Percentiles rank a stretch among this genome's conserved stretches.
Evolutionary conservation across 1,139 yeast genomes (phyloP).

Genomic region (Suhomyces yuchorum): DNA sequence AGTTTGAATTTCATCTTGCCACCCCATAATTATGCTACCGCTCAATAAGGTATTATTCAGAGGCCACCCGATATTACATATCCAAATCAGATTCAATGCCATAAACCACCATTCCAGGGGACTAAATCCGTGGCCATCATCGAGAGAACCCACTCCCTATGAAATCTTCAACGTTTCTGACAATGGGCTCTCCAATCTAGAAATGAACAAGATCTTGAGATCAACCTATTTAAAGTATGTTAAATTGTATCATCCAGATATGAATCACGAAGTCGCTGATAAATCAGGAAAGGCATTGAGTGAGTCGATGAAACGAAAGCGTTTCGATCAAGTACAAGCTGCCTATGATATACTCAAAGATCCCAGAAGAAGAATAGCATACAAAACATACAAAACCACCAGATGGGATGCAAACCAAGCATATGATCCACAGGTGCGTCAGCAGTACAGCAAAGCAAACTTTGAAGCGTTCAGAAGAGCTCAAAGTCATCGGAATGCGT

Average conservation of each 20-base stretch:
- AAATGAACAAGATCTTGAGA: slow-evolving; percentile 53
- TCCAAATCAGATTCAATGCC: slow-evolving; percentile 18
- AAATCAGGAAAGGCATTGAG: slow-evolving; percentile 33
- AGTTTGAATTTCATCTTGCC: not conserved
- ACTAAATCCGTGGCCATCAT: slow-evolving; percentile 59
- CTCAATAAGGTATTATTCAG: not conserved
- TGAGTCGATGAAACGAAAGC: slow-evolving; percentile 45
- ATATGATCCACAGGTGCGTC: slow-evolving; percentile 12
- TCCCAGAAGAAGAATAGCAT: slow-evolving; percentile 46
- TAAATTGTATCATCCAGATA: slow-evolving; percentile 87
- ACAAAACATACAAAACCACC: slow-evolving; percentile 29
- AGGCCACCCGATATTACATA: not conserved
- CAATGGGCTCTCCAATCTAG: slow-evolving; percentile 25
- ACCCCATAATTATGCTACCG: not conserved
- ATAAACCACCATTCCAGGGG: slow-evolving; percentile 21
- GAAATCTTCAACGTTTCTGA: slow-evolving; percentile 60
- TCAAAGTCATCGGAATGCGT: slow-evolving; percentile 38
- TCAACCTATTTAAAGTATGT: slow-evolving; percentile 63
- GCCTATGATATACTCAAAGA: slow-evolving; percentile 75
- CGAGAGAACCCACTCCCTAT: slow-evolving; percentile 68
- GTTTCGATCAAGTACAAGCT: slow-evolving; percentile 70
- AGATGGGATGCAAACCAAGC: slow-evolving; percentile 24
- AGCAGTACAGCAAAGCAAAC: slow-evolving; percentile 16
- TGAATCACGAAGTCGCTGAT: slow-evolving; percentile 35
- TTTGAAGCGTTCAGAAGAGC: slow-evolving; percentile 39